Conservation (phyloP, 306 rosid genomes). For the Neltuma alba region DNA sequence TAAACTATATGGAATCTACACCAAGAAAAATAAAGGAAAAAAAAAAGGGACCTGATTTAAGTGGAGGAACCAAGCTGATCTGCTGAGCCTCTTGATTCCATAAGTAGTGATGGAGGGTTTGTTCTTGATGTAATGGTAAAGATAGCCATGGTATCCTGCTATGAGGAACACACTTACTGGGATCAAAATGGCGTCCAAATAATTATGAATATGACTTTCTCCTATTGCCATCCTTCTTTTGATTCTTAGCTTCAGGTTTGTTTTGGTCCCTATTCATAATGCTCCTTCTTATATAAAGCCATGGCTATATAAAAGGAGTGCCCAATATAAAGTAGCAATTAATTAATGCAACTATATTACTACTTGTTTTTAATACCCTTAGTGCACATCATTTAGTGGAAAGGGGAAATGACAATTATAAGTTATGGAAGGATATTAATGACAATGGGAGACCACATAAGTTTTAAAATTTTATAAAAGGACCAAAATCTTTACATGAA, state of each 20-base stretch:
- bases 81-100: constrained; percentile 53
- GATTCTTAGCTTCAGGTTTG: not conserved
- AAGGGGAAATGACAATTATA: not conserved
- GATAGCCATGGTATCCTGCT: constrained; percentile 69
- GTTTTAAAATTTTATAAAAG: too few species aligned
- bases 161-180: constrained; percentile 64
- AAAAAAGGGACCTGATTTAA: constrained; percentile 47
- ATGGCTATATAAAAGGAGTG: not conserved
- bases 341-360: not conserved
- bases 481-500: not conserved
- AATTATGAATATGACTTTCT: constrained; percentile 6
- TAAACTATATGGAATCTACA: too few species aligned
- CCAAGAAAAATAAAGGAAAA: too few species aligned
- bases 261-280: not conserved
- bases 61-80: constrained; percentile 61
- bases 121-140: constrained; percentile 64
- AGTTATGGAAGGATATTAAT: too few species aligned
- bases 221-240: constrained; percentile 43
- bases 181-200: constrained; percentile 64
- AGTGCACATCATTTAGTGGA: not conserved
- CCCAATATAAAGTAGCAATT: not conserved
- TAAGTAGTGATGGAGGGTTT: constrained; percentile 61
- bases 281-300: not conserved
- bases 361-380: not conserved
- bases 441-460: too few species aligned